These are phyloP conservation scores for Amanita pseudoporphyria DNA, from an alignment of 768 basidiomycete species.

Conservation along the genomic window DNA sequence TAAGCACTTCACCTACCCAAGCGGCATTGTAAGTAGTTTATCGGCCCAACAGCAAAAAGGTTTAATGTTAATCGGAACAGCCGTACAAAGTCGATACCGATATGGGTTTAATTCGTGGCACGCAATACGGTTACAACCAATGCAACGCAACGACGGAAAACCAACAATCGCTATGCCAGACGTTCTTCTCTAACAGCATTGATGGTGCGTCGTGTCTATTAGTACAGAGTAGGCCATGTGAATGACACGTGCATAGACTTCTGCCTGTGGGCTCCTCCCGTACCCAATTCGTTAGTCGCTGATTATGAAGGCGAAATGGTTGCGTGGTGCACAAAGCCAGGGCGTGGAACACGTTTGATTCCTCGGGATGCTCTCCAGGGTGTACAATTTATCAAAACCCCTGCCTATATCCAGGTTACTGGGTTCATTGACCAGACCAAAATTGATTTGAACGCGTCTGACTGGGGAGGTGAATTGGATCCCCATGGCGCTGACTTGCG, in stretches of 20 bases:
- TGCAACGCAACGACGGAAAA: slow-evolving; percentile 62
- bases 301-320: slow-evolving; percentile 64
- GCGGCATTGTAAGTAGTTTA: slow-evolving; percentile 27
- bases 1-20: slow-evolving; percentile 36
- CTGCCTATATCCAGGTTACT: slow-evolving; percentile 48
- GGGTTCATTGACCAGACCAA: slow-evolving; percentile 56
- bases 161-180: slow-evolving; percentile 52
- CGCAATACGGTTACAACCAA: slow-evolving; percentile 54
- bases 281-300: slow-evolving; percentile 44
- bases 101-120: slow-evolving; percentile 21
- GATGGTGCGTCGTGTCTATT: slow-evolving; percentile 36
- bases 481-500: slow-evolving; percentile 68
- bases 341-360: slow-evolving; percentile 64
- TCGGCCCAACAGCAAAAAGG: neutral
- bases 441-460: slow-evolving; percentile 40
- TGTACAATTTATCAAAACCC: slow-evolving; percentile 52
- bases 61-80: slow-evolving; percentile 13
- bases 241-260: slow-evolving; percentile 37
- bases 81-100: slow-evolving; percentile 31
- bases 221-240: neutral
- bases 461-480: slow-evolving; percentile 73
- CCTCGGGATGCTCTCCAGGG: slow-evolving; percentile 56
- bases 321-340: slow-evolving; percentile 68
- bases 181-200: slow-evolving; percentile 44
- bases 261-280: slow-evolving; percentile 54